These are phyloP conservation scores for Evernia prunastri DNA, from an alignment of 495 filamentous ascomycete species.

Conservation along the genomic window DNA sequence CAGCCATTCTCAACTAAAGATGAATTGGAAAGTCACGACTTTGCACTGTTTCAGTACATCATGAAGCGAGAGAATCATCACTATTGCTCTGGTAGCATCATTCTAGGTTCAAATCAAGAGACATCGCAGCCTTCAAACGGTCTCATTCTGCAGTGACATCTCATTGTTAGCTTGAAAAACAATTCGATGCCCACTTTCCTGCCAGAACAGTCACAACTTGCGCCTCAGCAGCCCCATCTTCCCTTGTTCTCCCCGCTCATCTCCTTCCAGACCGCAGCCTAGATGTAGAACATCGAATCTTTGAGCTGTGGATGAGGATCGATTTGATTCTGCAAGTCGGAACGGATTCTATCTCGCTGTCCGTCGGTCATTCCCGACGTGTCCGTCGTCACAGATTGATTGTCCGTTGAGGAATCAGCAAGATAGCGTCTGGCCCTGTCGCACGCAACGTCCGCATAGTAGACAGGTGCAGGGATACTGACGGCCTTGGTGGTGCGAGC, in stretches of 20 bases:
- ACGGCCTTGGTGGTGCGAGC: neutral
- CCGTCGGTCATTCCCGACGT: neutral
- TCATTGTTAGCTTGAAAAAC: no score
- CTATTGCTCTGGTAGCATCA: no score
- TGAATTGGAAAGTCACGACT: no score
- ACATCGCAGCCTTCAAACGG: no score
- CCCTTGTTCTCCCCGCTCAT: neutral
- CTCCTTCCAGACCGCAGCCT: neutral
- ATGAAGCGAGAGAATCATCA: no score
- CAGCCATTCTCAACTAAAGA: no score
- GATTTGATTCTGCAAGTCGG: neutral
- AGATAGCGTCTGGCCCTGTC: neutral
- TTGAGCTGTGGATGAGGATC: neutral
- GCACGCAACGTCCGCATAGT: neutral
- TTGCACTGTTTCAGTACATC: no score
- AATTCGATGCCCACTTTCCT: no score
- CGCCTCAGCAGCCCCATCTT: neutral
- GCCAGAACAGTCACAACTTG: no score
- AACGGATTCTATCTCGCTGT: neutral
- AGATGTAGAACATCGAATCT: neutral
- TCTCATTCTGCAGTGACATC: no score
- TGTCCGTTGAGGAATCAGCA: neutral
- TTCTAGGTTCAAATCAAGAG: no score
- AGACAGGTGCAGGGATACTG: neutral
- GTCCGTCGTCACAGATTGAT: neutral